phyloP scores from a whole-genome alignment of 139 green algal species.

The Asterochloris sp. region DNA sequence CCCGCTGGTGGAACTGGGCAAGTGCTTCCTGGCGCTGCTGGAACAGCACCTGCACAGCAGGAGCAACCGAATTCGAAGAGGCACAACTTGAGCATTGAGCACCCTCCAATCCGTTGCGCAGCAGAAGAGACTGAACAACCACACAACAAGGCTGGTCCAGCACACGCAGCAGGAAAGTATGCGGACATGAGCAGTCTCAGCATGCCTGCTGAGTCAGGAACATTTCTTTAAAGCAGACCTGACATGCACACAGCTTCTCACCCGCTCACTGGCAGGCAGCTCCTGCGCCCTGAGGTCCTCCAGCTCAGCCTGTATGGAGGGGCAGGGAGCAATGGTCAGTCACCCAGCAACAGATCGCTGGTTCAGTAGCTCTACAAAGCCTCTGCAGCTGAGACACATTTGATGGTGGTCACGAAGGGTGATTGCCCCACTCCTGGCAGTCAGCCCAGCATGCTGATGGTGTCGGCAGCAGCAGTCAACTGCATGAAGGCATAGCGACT shows the following conservation, averaged over 20 bases:
- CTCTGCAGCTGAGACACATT: too few species aligned
- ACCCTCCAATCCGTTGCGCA: not conserved
- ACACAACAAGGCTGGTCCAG: not conserved
- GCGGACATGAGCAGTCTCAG: not conserved
- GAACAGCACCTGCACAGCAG: constrained; percentile 5
- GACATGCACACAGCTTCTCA: not conserved
- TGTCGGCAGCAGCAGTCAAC: too few species aligned
- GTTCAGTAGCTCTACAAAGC: too few species aligned
- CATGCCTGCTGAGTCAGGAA: too few species aligned
- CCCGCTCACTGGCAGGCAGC: not conserved
- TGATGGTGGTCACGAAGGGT: too few species aligned
- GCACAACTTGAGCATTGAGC: not conserved
- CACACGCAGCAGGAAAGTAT: not conserved
- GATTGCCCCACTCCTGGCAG: too few species aligned
- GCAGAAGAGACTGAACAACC: not conserved
- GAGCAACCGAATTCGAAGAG: not conserved
- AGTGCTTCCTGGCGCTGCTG: not conserved
- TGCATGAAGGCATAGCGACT: too few species aligned
- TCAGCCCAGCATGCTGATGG: too few species aligned
- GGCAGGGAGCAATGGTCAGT: too few species aligned
- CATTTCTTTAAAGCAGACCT: too few species aligned
- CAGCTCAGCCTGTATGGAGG: constrained; percentile 1
- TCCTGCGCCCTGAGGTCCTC: not conserved
- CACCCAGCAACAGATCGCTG: too few species aligned
- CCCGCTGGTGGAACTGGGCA: not conserved